phyloP scores from a whole-genome alignment of 164 flowering plant genomes.

The Aristolochia fimbriata region DNA sequence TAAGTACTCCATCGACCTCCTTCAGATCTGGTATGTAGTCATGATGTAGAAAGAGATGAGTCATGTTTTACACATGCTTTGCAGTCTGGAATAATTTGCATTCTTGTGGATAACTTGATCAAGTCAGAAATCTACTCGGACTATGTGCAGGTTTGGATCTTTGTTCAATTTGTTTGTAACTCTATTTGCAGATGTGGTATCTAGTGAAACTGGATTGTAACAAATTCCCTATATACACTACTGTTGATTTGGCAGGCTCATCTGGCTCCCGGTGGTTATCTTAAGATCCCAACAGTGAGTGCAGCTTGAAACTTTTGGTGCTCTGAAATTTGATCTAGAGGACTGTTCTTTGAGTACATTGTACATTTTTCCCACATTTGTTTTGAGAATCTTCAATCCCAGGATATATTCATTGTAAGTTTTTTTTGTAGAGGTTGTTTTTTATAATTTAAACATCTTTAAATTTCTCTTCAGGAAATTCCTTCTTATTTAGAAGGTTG shows the following conservation, averaged over 20 bases:
- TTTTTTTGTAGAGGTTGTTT: too few relatives aligned
- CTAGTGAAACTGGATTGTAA: neutral
- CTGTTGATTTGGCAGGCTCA: constrained; percentile 48
- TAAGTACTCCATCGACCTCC: constrained; percentile 31
- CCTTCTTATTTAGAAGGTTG: constrained; percentile 50
- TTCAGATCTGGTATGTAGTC: neutral
- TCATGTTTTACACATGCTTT: constrained; percentile 9
- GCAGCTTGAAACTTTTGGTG: neutral
- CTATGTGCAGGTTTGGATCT: constrained; percentile 56
- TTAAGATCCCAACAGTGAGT: constrained; percentile 21
- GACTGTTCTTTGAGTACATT: too few relatives aligned
- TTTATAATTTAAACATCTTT: too few relatives aligned
- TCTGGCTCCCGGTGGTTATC: constrained; percentile 90
- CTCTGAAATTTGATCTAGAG: neutral
- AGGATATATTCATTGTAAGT: too few relatives aligned
- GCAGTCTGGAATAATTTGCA: constrained; percentile 68
- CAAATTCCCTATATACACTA: too few relatives aligned
- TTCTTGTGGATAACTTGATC: constrained; percentile 49
- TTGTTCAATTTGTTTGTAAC: neutral
- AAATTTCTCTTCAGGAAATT: constrained; percentile 43
- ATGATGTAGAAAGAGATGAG: neutral
- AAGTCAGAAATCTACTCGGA: constrained; percentile 60
- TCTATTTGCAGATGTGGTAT: neutral
- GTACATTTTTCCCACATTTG: too few relatives aligned
- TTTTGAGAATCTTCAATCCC: too few relatives aligned